phyloP scores from a whole-genome alignment of 352 stramenopile genomes.

The Phytopythium aichiense region DNA sequence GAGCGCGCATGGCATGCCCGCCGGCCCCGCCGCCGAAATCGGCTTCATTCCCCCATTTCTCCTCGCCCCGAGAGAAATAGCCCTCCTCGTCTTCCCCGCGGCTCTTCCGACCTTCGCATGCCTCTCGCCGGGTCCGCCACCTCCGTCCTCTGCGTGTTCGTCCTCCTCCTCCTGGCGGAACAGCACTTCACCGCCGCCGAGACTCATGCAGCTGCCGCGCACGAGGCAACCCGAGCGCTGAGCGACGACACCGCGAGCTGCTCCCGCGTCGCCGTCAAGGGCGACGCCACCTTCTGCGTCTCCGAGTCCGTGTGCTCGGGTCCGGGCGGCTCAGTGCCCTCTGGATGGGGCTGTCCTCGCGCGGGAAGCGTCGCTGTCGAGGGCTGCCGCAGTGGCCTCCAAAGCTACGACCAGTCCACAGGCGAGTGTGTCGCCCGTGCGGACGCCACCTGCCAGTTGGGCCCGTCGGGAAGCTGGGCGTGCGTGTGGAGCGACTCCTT shows the following conservation, averaged over 20 bases:
- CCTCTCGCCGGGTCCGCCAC: slow-evolving; percentile 4
- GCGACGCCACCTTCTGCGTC: slow-evolving; percentile 1
- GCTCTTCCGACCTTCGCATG: slow-evolving; percentile 12
- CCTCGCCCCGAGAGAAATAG: slow-evolving; percentile 6
- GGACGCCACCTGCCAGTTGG: neutral
- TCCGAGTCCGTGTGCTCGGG: neutral
- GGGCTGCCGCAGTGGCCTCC: neutral
- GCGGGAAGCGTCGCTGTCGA: neutral
- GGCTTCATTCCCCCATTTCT: slow-evolving; percentile 3
- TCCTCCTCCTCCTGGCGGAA: slow-evolving; percentile 9
- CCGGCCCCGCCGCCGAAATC: neutral
- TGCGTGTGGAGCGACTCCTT: neutral
- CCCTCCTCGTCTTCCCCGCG: neutral
- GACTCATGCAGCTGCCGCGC: slow-evolving; percentile 2
- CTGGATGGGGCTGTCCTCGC: neutral
- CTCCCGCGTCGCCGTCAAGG: neutral
- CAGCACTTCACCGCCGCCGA: slow-evolving; percentile 3
- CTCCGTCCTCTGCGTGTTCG: slow-evolving; percentile 11
- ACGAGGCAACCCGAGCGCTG: neutral
- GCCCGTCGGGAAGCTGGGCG: neutral
- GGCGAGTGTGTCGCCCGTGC: neutral
- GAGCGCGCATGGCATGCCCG: neutral
- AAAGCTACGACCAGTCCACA: neutral
- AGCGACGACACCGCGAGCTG: neutral
- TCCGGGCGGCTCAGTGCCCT: neutral